Base-by-base conservation (phyloP, 805 yeast genomes). In the Tetrapisispora fleetii region DNA sequence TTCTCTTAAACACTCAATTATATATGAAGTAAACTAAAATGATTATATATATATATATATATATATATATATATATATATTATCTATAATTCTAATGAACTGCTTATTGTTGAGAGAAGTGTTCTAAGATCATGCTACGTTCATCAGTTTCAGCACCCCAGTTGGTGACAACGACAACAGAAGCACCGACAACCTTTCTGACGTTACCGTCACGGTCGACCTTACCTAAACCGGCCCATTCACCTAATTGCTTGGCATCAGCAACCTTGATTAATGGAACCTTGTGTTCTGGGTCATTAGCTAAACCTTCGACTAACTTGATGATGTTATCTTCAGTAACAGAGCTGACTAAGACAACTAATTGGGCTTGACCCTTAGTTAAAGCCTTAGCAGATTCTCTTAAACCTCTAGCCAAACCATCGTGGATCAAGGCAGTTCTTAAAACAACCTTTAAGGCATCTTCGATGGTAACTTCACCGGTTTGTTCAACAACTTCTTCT, bases 181-280 rank as follows among this genome's bases (percentile, higher is more conserved):
- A 90, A 77, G 96, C 95, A 79, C 99, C 99, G 74, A 93, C 99
- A 68, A 93, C 98, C 88, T 93, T 93, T 83, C 97, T 89, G 78
- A 98, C 96, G 81, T 91, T 89, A 79, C 99, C 99, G 69, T 93
- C 98, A 79, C 96, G 88, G 95, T 93, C 98, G 69, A 91, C 83
- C 79, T 89, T 88, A 81, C 96, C 93, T 67, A 93, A 81, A 85
- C 99, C 99, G 70, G 98, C 98, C 99, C 99, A 93, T 82, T 93
- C 98, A 83, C 99, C 99, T 73, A 93, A 83, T 80, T 88, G 86
- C 85, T 93, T 93, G 72, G 98, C 96, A 73, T 93, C 99, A 67
- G 98, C 86, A 67, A 93, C 98, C 85, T 93, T 93, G 85, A 93
- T 85, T 76, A 93, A 81, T 68, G 99, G 98, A 65, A 91, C 88